These are phyloP conservation scores for Paspalum notatum DNA, from an alignment of 176 grass and related monocot genomes.

Conservation along the genomic window DNA sequence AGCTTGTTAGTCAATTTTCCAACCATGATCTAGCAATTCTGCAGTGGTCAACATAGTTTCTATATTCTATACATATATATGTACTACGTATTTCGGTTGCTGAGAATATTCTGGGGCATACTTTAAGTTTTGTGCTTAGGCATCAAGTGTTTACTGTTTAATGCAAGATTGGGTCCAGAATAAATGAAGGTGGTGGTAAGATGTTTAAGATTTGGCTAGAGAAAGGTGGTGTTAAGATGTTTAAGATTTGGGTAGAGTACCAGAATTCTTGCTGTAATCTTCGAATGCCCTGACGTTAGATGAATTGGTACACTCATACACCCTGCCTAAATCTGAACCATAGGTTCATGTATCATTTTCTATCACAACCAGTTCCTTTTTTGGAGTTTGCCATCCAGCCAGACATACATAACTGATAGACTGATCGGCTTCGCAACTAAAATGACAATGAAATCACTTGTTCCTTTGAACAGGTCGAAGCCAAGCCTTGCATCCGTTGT, in stretches of 20 bases:
- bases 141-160: background rate
- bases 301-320: background rate
- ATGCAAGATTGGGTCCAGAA: background rate
- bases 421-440: background rate
- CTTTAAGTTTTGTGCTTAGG: background rate
- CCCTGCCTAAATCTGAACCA: background rate
- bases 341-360: background rate
- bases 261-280: background rate
- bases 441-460: background rate
- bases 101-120: background rate
- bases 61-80: background rate
- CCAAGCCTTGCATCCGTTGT: conserved; percentile 84
- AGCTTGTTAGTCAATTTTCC: conserved; percentile 8
- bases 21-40: background rate
- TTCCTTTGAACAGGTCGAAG: conserved; percentile 68
- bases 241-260: background rate
- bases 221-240: background rate
- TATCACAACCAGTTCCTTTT: background rate
- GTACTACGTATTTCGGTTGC: background rate
- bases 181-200: background rate
- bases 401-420: background rate
- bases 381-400: background rate
- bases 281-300: background rate
- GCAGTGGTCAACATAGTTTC: background rate
- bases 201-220: no score